phyloP scores from a whole-genome alignment of 495 filamentous ascomycete species.

The Xylaria nigripes region DNA sequence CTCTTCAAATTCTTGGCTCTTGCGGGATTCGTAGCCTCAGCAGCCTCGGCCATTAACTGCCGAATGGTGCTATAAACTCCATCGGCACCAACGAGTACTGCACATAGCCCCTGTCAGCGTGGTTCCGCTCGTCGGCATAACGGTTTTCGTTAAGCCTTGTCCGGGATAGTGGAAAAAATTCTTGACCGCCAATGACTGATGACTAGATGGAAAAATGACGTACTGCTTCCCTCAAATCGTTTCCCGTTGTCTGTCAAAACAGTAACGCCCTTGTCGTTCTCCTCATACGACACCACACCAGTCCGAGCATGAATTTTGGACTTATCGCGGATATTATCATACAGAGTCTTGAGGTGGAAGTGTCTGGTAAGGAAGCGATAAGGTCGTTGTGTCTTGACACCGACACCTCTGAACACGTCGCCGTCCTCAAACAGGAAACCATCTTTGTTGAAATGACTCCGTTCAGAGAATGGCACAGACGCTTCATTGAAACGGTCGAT shows the following conservation, averaged over 20 bases:
- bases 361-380: slow-evolving; percentile 15
- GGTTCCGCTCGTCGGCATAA: no score
- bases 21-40: not conserved
- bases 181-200: not conserved
- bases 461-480: slow-evolving; percentile 9
- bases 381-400: not conserved
- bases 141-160: no score
- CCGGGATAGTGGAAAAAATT: not conserved
- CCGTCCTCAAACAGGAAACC: slow-evolving; percentile 16
- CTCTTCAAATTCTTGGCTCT: not conserved
- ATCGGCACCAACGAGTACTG: not conserved
- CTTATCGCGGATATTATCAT: slow-evolving; percentile 15
- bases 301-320: slow-evolving; percentile 10
- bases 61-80: not conserved
- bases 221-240: slow-evolving; percentile 13
- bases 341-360: slow-evolving; percentile 12
- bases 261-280: slow-evolving; percentile 14
- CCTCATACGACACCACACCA: slow-evolving; percentile 11
- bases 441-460: slow-evolving; percentile 12
- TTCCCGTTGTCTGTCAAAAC: slow-evolving; percentile 14
- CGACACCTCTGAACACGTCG: slow-evolving; percentile 11
- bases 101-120: not conserved
- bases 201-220: not conserved
- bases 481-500: slow-evolving; percentile 18
- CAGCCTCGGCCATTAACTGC: not conserved